A percentile compares a stretch with the other conserved stretches of the same genome.
phyloP scores from a whole-genome alignment of 495 filamentous ascomycete genomes.

The Aspergillus sclerotiicarbonarius region DNA sequence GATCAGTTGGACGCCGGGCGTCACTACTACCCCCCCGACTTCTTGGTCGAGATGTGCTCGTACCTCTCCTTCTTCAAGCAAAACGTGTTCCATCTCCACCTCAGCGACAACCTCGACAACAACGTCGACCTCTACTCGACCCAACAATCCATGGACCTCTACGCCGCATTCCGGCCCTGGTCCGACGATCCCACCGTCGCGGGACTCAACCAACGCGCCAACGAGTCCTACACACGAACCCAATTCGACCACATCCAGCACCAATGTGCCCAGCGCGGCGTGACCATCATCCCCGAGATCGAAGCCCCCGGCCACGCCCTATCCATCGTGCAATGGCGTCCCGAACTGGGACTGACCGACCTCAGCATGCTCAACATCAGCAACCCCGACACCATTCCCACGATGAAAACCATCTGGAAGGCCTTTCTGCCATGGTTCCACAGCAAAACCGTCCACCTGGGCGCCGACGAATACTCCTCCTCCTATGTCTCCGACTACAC shows the following conservation, averaged over 20 bases:
- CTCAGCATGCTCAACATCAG: conserved; percentile 51
- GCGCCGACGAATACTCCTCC: conserved; percentile 51
- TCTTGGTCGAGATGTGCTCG: conserved; percentile 50
- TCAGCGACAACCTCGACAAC: conserved; percentile 51
- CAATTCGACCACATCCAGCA: conserved; percentile 46
- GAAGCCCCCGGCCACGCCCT: conserved; percentile 53
- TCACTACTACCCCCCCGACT: conserved; percentile 51
- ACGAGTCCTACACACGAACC: conserved; percentile 47
- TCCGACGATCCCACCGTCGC: conserved; percentile 30
- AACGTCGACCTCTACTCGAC: conserved; percentile 35
- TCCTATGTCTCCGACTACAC: conserved; percentile 42
- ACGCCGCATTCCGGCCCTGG: conserved; percentile 46
- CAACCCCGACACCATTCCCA: conserved; percentile 50
- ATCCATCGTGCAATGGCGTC: conserved; percentile 52
- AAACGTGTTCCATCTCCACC: conserved; percentile 52
- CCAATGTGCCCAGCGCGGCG: conserved; percentile 45
- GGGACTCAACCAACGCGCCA: conserved; percentile 42
- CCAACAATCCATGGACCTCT: conserved; percentile 39
- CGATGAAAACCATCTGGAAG: conserved; percentile 50
- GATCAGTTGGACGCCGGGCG: conserved; percentile 44
- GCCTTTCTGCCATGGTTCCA: conserved; percentile 53
- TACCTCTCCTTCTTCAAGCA: conserved; percentile 57
- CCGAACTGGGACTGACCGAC: conserved; percentile 45
- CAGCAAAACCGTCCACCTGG: conserved; percentile 51
- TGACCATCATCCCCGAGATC: conserved; percentile 53